These are phyloP conservation scores for Mortierella sp. DNA, from an alignment of 371 early-diverging fungal species.

Conservation along the genomic window DNA sequence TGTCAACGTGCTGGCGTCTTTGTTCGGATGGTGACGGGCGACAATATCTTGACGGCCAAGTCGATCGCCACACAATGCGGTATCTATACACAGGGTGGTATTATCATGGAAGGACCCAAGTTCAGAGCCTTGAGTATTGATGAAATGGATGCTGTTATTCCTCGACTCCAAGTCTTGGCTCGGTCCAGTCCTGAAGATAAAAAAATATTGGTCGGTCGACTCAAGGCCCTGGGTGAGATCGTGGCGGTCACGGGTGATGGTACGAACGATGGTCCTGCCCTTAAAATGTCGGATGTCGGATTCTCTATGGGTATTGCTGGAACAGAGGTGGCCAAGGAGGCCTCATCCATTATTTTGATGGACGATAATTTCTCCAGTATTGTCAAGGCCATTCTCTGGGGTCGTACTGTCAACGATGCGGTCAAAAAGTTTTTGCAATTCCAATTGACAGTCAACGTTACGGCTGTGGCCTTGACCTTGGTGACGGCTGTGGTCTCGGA, in stretches of 20 bases:
- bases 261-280: conserved; percentile 81
- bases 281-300: conserved; percentile 84
- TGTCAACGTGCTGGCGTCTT: conserved; percentile 81
- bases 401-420: conserved; percentile 80
- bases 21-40: conserved; percentile 90
- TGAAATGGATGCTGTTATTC: conserved; percentile 64
- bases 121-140: conserved; percentile 65
- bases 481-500: conserved; percentile 65
- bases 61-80: conserved; percentile 77
- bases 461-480: conserved; percentile 75
- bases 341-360: conserved; percentile 81
- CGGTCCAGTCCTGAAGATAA: conserved; percentile 85
- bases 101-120: conserved; percentile 74
- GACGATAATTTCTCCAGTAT: conserved; percentile 86
- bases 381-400: conserved; percentile 82
- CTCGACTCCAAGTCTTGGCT: conserved; percentile 75
- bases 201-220: conserved; percentile 70
- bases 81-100: conserved; percentile 67
- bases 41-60: conserved; percentile 77
- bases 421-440: conserved; percentile 87
- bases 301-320: conserved; percentile 87
- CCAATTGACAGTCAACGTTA: conserved; percentile 82
- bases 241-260: conserved; percentile 90
- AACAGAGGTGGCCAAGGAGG: conserved; percentile 85
- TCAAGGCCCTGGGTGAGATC: conserved; percentile 72